Evolutionary conservation across 306 rosid species (phyloP).

Genomic region (Crotalaria pallida): DNA sequence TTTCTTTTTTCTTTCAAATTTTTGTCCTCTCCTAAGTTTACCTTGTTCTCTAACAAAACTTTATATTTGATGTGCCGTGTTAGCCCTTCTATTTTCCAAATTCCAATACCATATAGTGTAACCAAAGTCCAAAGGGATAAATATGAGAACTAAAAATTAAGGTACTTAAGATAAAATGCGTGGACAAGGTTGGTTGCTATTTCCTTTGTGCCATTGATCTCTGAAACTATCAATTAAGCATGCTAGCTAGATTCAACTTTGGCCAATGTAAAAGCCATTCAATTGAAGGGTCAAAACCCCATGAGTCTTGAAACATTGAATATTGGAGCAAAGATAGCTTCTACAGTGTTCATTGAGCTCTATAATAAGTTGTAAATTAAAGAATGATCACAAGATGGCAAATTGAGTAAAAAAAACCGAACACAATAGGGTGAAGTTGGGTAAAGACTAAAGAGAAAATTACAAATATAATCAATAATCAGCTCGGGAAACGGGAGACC

Average conservation of each 20-base stretch:
- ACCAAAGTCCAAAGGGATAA: neutral
- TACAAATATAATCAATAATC: slow-evolving; percentile 27
- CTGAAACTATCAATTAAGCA: slow-evolving; percentile 6
- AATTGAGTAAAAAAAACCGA: slow-evolving; percentile 1
- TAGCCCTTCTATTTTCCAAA: slow-evolving; percentile 26
- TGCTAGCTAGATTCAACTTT: slow-evolving; percentile 28
- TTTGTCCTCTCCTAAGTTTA: slow-evolving; percentile 27
- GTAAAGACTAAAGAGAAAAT: neutral
- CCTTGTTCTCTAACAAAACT: slow-evolving; percentile 23
- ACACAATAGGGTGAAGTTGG: slow-evolving; percentile 11
- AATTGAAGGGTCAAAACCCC: neutral
- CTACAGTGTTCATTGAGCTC: neutral
- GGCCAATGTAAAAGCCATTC: slow-evolving; percentile 15
- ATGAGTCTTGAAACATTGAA: neutral
- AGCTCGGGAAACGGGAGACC: slow-evolving; percentile 49
- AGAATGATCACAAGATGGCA: slow-evolving; percentile 10
- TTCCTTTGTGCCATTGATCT: neutral
- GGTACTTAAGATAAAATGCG: neutral
- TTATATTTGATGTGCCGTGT: slow-evolving; percentile 16
- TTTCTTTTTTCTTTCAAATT: slow-evolving; percentile 2
- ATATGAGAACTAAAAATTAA: neutral
- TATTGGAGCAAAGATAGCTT: slow-evolving; percentile 6
- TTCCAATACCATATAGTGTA: slow-evolving; percentile 26
- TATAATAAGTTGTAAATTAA: neutral
- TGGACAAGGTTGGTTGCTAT: neutral